phyloP scores from a whole-genome alignment of 208 protist species.

The Phytomonas francai region DNA sequence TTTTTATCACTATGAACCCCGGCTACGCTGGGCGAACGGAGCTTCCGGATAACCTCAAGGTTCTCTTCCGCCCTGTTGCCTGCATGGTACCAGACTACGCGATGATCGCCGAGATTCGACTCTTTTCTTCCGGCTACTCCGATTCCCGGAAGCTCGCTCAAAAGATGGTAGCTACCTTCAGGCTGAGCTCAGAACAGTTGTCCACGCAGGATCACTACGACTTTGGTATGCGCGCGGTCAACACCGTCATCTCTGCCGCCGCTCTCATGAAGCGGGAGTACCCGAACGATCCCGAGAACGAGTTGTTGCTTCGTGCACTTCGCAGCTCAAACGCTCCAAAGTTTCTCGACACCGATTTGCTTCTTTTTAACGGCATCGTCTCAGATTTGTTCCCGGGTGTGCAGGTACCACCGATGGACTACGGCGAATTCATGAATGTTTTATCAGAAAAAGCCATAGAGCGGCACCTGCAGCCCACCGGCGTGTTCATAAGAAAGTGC shows the following conservation, averaged over 20 bases:
- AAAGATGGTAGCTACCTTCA: conserved; percentile 97
- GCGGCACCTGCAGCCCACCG: conserved; percentile 90
- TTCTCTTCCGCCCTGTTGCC: conserved; percentile 95
- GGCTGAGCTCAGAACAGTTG: conserved; percentile 96
- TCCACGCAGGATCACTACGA: conserved; percentile 98
- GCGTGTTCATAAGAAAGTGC: conserved; percentile 94
- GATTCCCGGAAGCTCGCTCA: conserved; percentile 91
- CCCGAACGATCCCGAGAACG: conserved; percentile 89
- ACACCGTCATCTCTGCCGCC: conserved; percentile 96
- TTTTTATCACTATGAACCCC: conserved; percentile 99
- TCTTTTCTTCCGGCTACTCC: conserved; percentile 98
- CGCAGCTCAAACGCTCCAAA: conserved; percentile 97
- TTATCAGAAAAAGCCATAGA: conserved; percentile 60
- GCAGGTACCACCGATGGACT: conserved; percentile 82
- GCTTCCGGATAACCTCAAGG: conserved; percentile 97
- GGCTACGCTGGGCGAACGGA: conserved; percentile 98
- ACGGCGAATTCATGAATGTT: conserved; percentile 82
- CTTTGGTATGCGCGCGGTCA: conserved; percentile 98
- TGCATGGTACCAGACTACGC: conserved; percentile 99
- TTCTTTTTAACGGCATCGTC: conserved; percentile 95
- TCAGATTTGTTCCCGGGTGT: conserved; percentile 96
- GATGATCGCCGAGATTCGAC: conserved; percentile 97
- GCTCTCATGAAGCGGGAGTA: conserved; percentile 93
- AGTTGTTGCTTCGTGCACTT: conserved; percentile 93
- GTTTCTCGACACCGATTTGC: conserved; percentile 91